Evolutionary conservation across 2,329 filamentous ascomycete genomes (phyloP).

Genomic region (Nemania serpens): DNA sequence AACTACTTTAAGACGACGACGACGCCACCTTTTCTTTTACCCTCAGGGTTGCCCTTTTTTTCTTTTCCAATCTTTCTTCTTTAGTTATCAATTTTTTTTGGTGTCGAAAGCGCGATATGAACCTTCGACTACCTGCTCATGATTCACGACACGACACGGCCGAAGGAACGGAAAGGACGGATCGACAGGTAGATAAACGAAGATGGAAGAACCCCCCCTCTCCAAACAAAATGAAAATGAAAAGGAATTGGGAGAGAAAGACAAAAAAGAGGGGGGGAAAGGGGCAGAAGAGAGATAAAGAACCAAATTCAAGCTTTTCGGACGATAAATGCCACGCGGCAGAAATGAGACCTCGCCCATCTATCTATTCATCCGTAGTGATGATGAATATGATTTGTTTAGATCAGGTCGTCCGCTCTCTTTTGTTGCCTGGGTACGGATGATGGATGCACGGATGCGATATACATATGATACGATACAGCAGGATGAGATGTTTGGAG

Average conservation of each 20-base stretch:
- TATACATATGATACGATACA: too few species aligned
- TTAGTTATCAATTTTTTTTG: not conserved
- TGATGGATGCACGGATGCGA: too few species aligned
- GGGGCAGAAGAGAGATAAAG: not conserved
- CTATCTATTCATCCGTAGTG: not conserved
- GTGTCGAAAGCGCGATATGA: too few species aligned
- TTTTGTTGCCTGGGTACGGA: too few species aligned
- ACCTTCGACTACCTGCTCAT: constrained; percentile 10
- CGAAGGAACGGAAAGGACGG: constrained; percentile 1
- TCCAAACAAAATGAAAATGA: too few species aligned
- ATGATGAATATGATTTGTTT: too few species aligned
- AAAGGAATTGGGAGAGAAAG: too few species aligned
- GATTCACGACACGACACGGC: constrained; percentile 26
- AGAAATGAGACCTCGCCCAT: constrained; percentile 3
- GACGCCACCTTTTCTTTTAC: constrained; percentile 10
- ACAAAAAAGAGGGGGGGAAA: not conserved
- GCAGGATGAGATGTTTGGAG: not conserved
- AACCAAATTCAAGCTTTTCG: not conserved
- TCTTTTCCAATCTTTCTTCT: not conserved
- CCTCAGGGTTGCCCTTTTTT: constrained; percentile 34
- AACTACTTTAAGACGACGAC: not conserved
- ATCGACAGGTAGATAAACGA: not conserved
- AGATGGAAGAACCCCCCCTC: not conserved
- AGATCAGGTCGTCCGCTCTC: too few species aligned
- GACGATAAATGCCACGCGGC: constrained; percentile 27